These are phyloP conservation scores for Eucalyptus pauciflora DNA, from an alignment of 345 rosid genomes.

Conservation along the genomic window DNA sequence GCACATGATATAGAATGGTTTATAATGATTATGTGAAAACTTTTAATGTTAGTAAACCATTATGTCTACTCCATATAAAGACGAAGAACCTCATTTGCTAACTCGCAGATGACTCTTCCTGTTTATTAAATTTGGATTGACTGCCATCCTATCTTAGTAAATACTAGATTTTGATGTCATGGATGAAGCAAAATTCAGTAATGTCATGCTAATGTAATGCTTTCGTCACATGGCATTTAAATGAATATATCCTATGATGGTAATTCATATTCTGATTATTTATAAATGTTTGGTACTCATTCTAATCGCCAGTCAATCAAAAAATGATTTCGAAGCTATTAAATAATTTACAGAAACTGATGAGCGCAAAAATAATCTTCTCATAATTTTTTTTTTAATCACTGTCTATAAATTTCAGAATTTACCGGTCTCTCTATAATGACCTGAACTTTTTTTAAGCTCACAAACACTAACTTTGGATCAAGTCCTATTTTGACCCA, in stretches of 20 bases:
- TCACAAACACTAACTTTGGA: no score
- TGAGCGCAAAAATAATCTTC: not conserved
- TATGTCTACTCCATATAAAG: not conserved
- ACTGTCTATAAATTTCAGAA: no score
- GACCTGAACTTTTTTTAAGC: no score
- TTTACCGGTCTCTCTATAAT: no score
- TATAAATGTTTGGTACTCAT: not conserved
- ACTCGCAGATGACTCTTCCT: not conserved
- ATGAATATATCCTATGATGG: no score
- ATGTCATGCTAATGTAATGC: no score
- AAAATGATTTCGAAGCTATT: not conserved
- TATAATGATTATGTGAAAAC: no score
- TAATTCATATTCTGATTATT: not conserved
- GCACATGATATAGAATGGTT: not conserved
- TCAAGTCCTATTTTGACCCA: no score
- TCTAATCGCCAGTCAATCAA: not conserved
- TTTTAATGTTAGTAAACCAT: not conserved
- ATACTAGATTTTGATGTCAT: not conserved
- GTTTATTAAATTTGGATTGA: not conserved
- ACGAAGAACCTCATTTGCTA: not conserved
- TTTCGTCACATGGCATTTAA: no score
- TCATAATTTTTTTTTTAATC: not conserved
- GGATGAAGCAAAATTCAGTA: no score
- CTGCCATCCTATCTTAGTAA: not conserved
- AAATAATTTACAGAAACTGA: not conserved